Evolutionary conservation across 495 filamentous ascomycete genomes (phyloP).

Genomic region (Lasiosphaeriaceae sp.): DNA sequence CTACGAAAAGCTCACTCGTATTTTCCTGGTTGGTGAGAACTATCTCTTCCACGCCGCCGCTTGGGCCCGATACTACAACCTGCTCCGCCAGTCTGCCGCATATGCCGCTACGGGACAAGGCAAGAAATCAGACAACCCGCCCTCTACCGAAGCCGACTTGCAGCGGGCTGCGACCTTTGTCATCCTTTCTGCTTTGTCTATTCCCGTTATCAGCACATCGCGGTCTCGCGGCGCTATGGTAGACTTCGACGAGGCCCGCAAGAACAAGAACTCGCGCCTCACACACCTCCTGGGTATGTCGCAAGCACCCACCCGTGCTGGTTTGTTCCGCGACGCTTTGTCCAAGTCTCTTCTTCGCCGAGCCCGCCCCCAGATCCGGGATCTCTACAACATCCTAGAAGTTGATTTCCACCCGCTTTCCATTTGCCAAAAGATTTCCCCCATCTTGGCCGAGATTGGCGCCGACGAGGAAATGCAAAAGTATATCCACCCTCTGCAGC

Average conservation of each 20-base stretch:
- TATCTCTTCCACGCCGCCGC: conserved; percentile 98
- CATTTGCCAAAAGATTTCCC: conserved; percentile 98
- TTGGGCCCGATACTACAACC: conserved; percentile 94
- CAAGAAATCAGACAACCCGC: conserved; percentile 90
- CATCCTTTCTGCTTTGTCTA: conserved; percentile 89
- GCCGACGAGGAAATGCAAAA: conserved; percentile 94
- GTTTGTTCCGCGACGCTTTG: conserved; percentile 90
- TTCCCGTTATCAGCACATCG: conserved; percentile 97
- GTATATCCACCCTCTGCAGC: conserved; percentile 90
- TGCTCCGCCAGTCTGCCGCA: conserved; percentile 85
- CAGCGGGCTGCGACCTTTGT: conserved; percentile 86
- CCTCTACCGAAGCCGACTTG: conserved; percentile 82
- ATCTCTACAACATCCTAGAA: conserved; percentile 96
- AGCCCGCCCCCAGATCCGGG: conserved; percentile 86
- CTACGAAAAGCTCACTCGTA: conserved; percentile 97
- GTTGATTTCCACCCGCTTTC: conserved; percentile 98
- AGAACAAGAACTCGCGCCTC: conserved; percentile 97
- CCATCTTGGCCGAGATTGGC: conserved; percentile 90
- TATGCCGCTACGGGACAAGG: conserved; percentile 79
- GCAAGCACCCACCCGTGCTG: conserved; percentile 79
- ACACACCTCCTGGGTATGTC: conserved; percentile 94
- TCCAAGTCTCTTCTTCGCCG: conserved; percentile 91
- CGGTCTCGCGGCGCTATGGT: conserved; percentile 92
- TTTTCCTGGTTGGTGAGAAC: conserved; percentile 98
- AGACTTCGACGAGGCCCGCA: conserved; percentile 93